phyloP scores from a whole-genome alignment of 805 yeast species.

The Teunomyces atbi region DNA sequence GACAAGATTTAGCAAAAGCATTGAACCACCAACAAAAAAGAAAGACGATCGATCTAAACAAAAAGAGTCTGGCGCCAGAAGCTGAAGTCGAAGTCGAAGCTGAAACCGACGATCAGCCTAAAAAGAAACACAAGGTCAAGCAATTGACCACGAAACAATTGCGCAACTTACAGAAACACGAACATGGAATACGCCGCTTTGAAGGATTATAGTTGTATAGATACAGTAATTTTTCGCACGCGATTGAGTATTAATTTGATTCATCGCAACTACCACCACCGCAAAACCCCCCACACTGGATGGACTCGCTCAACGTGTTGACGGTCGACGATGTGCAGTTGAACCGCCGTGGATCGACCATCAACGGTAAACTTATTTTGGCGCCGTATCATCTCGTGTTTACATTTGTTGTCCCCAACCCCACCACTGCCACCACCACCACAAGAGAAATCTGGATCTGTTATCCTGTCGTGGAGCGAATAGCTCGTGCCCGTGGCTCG shows the following conservation, averaged over 20 bases:
- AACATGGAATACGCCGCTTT: conserved; percentile 64
- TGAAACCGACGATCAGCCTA: conserved; percentile 6
- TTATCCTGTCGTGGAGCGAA: conserved; percentile 75
- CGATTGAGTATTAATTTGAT: not conserved
- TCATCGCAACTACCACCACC: not conserved
- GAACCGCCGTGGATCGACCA: conserved; percentile 37
- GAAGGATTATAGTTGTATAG: conserved; percentile 48
- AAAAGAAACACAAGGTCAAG: conserved; percentile 31
- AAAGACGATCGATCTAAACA: conserved; percentile 20
- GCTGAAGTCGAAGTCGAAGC: conserved; percentile 4
- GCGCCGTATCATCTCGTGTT: conserved; percentile 40
- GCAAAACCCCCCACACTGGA: not conserved
- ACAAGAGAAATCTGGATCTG: conserved; percentile 84
- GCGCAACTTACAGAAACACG: conserved; percentile 48
- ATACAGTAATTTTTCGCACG: not conserved
- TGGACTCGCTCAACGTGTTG: conserved; percentile 1
- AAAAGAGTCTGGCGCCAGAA: conserved; percentile 16
- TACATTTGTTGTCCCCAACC: conserved; percentile 21
- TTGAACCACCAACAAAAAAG: conserved; percentile 16
- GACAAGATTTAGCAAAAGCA: conserved; percentile 9
- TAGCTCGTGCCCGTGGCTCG: conserved; percentile 57
- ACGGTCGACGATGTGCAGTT: conserved; percentile 39
- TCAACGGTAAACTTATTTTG: conserved; percentile 36
- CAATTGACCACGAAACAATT: conserved; percentile 44
- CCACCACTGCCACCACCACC: conserved; percentile 11